These are phyloP conservation scores for Vitis hybrid DNA, from an alignment of 177 flowering plant genomes.

Conservation along the genomic window DNA sequence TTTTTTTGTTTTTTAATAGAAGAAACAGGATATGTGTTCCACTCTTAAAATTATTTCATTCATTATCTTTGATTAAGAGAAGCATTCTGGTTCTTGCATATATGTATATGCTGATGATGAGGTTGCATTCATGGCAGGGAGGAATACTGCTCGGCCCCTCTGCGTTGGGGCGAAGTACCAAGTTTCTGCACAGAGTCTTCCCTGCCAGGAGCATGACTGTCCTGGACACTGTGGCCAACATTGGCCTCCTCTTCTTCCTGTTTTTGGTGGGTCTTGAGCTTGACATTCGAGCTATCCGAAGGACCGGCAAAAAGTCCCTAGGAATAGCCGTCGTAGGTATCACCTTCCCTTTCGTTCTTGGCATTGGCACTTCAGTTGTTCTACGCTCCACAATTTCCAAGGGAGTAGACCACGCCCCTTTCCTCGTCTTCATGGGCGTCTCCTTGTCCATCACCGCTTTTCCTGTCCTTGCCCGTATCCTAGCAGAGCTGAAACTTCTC, in stretches of 20 bases:
- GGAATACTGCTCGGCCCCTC: slow-evolving; percentile 71
- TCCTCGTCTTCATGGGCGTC: slow-evolving; percentile 69
- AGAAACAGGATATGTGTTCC: too few relatives aligned
- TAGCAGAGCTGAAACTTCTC: slow-evolving; percentile 63
- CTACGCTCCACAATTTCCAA: slow-evolving; percentile 36
- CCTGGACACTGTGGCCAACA: slow-evolving; percentile 57
- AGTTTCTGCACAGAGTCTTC: slow-evolving; percentile 40
- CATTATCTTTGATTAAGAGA: too few relatives aligned
- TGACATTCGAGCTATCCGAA: slow-evolving; percentile 36
- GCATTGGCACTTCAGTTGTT: slow-evolving; percentile 41
- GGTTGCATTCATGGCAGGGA: slow-evolving; percentile 33
- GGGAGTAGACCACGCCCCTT: slow-evolving; percentile 31
- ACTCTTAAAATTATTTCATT: too few relatives aligned
- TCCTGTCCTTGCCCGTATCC: slow-evolving; percentile 68
- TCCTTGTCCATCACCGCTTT: slow-evolving; percentile 68
- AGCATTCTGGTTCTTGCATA: too few relatives aligned
- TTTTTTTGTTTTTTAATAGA: too few relatives aligned
- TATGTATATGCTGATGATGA: not conserved
- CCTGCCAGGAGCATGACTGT: slow-evolving; percentile 49
- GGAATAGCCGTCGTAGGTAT: slow-evolving; percentile 54
- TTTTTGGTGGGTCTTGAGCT: slow-evolving; percentile 65
- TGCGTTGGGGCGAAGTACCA: slow-evolving; percentile 45
- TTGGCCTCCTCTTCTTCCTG: slow-evolving; percentile 68
- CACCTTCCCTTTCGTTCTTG: slow-evolving; percentile 45
- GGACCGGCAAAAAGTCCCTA: slow-evolving; percentile 44